Evolutionary conservation across 2,329 filamentous ascomycete species (phyloP).

Genomic region (Bertia moriformis): DNA sequence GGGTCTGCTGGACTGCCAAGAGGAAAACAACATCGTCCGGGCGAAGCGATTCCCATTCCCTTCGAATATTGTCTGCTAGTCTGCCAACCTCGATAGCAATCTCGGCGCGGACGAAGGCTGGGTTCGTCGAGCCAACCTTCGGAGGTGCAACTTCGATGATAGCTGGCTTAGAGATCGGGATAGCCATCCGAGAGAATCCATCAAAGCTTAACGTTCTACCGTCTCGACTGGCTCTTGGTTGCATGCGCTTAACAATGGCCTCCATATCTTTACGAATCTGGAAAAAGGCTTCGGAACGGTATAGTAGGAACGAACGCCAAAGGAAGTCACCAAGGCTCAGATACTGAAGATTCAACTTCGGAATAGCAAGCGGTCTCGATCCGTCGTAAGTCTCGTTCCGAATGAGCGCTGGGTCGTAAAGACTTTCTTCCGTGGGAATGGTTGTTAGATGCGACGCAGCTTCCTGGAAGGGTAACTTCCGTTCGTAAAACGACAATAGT

Average conservation of each 20-base stretch:
- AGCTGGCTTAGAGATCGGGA: constrained; percentile 71
- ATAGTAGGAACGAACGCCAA: constrained; percentile 84
- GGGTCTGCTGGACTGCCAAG: constrained; percentile 54
- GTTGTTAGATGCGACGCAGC: constrained; percentile 54
- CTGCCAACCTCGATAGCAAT: constrained; percentile 70
- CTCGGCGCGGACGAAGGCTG: constrained; percentile 76
- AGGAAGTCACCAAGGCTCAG: constrained; percentile 88
- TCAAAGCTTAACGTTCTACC: constrained; percentile 56
- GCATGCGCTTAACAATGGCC: constrained; percentile 62
- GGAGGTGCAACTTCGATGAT: constrained; percentile 76
- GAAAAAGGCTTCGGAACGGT: constrained; percentile 84
- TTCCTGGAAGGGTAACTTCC: constrained; percentile 71
- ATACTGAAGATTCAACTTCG: constrained; percentile 91
- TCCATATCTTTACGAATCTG: constrained; percentile 86
- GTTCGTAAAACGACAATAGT: constrained; percentile 62
- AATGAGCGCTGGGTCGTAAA: constrained; percentile 68
- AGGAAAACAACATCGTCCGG: constrained; percentile 84
- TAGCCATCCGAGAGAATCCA: constrained; percentile 81
- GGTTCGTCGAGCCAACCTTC: constrained; percentile 67
- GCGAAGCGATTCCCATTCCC: constrained; percentile 80
- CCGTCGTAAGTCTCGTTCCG: constrained; percentile 80
- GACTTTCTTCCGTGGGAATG: constrained; percentile 66
- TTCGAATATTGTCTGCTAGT: constrained; percentile 59
- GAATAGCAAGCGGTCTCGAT: constrained; percentile 72
- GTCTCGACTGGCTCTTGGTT: constrained; percentile 48